Base-by-base conservation (phyloP, 352 stramenopile species). In the Globisporangium orthogonon region DNA sequence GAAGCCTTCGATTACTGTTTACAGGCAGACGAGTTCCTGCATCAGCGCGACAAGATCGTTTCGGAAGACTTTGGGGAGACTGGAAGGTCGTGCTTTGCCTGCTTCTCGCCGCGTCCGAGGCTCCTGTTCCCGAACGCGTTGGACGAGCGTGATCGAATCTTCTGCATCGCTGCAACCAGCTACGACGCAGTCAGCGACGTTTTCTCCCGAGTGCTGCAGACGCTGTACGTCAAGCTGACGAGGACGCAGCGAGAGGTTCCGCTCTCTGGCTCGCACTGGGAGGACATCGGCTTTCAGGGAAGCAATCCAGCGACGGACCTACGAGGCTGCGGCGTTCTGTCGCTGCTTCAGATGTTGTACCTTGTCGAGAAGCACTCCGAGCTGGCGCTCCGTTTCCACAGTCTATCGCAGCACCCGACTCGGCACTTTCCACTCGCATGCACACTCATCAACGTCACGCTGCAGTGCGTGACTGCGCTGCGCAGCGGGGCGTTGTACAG, bases 251-350 rank as follows among this genome's bases (percentile, higher is more conserved):
- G 61, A 11, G 71, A 83, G 13, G 69, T 84, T 33, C 56, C 70
- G 17, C 70, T 88, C 10, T 77, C 77, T 3, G 85, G 86, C 15
- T 58, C 62, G 14, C 86, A 96, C 60, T 97, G 88, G 89, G 87
- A 96, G 61, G 67, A 73, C 9, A 82, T 97, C 33, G 89, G 89
- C 15, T 97, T 97, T 57, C 89, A 97, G 59, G 89, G 88, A 29
- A 77, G 52, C 7, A 88, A 97, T 56, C 89, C 89, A 5, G 76
- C 87, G 1, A 97, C 87, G 1, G 89, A 97, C 58, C 66, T 97
- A 28, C 82, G 88, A 30, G 83, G 82, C 18, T 91, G 86, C 37
- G 86, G 89, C 33, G 76, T 96, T 31, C 69, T 97, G 7, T 86
- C 85, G 40, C 61, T 97, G 30, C 67, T 97, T 39, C 86, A 96